A percentile compares a stretch with the other conserved stretches of the same genome.
phyloP scores from a whole-genome alignment of 2,329 filamentous ascomycete species.

The Tricladium varicosporioides region DNA sequence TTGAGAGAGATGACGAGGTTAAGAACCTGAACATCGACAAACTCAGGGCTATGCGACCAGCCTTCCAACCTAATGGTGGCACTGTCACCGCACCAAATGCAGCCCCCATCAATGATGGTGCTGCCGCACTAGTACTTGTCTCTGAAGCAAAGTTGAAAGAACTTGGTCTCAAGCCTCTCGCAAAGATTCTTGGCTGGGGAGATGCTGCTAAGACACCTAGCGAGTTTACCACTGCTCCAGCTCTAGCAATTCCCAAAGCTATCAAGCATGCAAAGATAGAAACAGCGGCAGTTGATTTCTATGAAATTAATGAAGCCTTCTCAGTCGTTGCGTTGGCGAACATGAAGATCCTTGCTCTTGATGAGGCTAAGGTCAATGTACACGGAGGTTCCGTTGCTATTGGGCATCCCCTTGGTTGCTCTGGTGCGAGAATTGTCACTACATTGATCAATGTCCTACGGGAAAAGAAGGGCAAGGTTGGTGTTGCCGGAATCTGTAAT shows the following conservation, averaged over 20 bases:
- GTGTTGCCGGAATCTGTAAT: slow-evolving; percentile 94
- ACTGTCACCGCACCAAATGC: slow-evolving; percentile 96
- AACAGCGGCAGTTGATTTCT: slow-evolving; percentile 78
- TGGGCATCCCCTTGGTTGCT: slow-evolving; percentile 91
- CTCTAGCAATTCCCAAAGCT: slow-evolving; percentile 94
- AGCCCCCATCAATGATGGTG: slow-evolving; percentile 92
- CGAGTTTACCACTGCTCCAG: slow-evolving; percentile 93
- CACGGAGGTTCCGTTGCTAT: slow-evolving; percentile 94
- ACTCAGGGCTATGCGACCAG: slow-evolving; percentile 80
- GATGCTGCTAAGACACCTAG: slow-evolving; percentile 88
- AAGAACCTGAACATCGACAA: slow-evolving; percentile 89
- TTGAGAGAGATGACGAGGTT: slow-evolving; percentile 90
- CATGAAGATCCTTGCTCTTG: slow-evolving; percentile 82
- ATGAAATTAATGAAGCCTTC: slow-evolving; percentile 99
- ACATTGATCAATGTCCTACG: slow-evolving; percentile 86
- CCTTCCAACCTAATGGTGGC: slow-evolving; percentile 75
- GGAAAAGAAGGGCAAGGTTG: slow-evolving; percentile 91
- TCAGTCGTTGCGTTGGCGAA: slow-evolving; percentile 95
- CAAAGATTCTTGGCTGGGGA: slow-evolving; percentile 96
- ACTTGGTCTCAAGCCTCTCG: slow-evolving; percentile 85
- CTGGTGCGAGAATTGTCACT: slow-evolving; percentile 88
- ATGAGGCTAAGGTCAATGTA: slow-evolving; percentile 86
- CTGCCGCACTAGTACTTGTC: slow-evolving; percentile 86
- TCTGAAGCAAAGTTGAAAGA: slow-evolving; percentile 93
- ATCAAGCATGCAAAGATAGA: slow-evolving; percentile 88